Base-by-base conservation (phyloP, 768 basidiomycete species). In the Dentipellis fragilis region DNA sequence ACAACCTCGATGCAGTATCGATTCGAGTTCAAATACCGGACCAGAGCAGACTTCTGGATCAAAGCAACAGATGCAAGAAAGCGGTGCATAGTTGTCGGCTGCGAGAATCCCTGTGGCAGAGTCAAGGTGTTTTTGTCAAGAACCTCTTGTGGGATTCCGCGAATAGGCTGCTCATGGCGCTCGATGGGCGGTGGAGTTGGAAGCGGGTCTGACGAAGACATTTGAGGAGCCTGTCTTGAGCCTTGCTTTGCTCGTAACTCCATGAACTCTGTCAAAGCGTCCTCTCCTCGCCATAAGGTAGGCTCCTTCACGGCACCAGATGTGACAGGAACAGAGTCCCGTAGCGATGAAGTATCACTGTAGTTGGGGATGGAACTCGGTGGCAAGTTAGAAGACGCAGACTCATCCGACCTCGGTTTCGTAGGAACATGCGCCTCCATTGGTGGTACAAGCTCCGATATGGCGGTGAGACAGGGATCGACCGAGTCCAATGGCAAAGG, bases 11-110 rank as follows among this genome's bases (percentile, higher is more conserved):
- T 70, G 10, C 68, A 67, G 58, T 76, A 80, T 11, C 69, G 62
- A 12, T 61, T 64, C 10, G 74, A 72, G 16, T 71, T 69, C 22
- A 91, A 73, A 10, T 72, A 67, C 3, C 74, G 76, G 40, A 84
- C 75, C 2, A 91, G 70, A 17, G 72, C 74, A 51, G 79, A 83
- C 59, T 83, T 84, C 65, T 89, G 89, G 7, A 90, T 72, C 17
- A 89, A 59, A 29, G 80, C 73, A 58, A 89, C 65, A 29, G 86
- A 89, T 14, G 80, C 80, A 68, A 91, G 72, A 63, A 90, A 91
- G 23, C 74, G 76, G 65, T 89, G 87, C 16, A 64, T 47, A 17
- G 63, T 65, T 11, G 57, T 52, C n/a, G 77, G 73, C 36, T 60
- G 57, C 50, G n/a, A 45, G 51, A 11, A 9, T 22, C 5, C 8